A percentile compares a stretch with the other conserved stretches of the same genome.
phyloP scores from a whole-genome alignment of 768 basidiomycete genomes.

The Suillus occidentalis region DNA sequence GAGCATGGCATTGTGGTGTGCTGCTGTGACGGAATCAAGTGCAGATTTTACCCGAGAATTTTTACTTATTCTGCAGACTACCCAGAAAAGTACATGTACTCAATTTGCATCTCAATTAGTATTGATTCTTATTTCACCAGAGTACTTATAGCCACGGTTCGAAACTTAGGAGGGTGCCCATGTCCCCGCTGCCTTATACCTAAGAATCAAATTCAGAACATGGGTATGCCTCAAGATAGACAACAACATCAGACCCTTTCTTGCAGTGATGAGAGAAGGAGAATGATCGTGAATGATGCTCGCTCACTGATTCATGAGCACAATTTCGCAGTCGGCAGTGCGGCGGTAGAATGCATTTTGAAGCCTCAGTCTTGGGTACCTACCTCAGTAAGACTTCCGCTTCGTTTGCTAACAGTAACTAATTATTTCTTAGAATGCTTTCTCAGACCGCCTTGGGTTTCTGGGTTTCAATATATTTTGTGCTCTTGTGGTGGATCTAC shows the following conservation, averaged over 20 bases:
- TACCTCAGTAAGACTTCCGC: background rate
- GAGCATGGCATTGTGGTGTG: slow-evolving; percentile 18
- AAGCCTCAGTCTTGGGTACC: background rate
- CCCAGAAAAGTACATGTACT: slow-evolving; percentile 29
- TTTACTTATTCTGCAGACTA: slow-evolving; percentile 27
- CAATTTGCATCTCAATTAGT: accelerated
- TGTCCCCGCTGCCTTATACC: slow-evolving; percentile 26
- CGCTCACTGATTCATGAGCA: background rate
- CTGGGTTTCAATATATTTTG: slow-evolving; percentile 24
- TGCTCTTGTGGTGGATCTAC: slow-evolving; percentile 33
- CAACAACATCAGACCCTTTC: background rate
- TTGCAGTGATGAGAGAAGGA: background rate
- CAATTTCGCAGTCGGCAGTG: background rate
- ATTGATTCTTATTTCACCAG: background rate
- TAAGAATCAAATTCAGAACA: slow-evolving; percentile 8
- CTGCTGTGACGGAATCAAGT: slow-evolving; percentile 17
- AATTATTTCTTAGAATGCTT: slow-evolving; percentile 32
- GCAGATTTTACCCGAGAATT: slow-evolving; percentile 20
- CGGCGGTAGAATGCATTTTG: background rate
- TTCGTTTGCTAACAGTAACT: no score
- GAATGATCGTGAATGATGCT: accelerated
- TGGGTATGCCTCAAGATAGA: slow-evolving; percentile 13
- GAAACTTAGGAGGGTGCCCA: slow-evolving; percentile 25
- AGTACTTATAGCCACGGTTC: slow-evolving; percentile 23
- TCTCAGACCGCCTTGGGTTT: slow-evolving; percentile 23